Evolutionary conservation across 306 rosid species (phyloP).

Genomic region (Cucumis sativus): DNA sequence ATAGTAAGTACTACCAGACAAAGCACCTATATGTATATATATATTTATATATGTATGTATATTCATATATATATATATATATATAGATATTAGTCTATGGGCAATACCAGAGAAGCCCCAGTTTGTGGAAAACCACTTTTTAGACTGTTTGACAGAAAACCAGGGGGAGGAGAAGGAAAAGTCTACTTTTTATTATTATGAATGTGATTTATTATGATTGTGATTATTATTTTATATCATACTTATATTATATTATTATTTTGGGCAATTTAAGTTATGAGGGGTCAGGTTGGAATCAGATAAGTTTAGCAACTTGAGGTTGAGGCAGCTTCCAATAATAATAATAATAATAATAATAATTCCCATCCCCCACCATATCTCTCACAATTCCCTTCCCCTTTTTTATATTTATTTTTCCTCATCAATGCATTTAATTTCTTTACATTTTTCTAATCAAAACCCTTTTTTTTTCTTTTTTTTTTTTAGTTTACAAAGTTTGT

Average conservation of each 20-base stretch:
- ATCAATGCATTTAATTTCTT: not conserved
- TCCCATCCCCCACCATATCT: not conserved
- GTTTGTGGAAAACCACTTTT: constrained; percentile 3
- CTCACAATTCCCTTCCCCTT: not conserved
- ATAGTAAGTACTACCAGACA: too few species aligned
- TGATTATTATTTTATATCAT: too few species aligned
- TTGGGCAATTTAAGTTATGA: not conserved
- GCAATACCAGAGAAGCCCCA: constrained; percentile 7
- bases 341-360: not conserved
- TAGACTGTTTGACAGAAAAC: not conserved
- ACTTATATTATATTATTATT: too few species aligned
- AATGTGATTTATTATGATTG: too few species aligned
- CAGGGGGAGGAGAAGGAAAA: not conserved
- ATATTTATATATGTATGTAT: too few species aligned
- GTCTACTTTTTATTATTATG: not conserved
- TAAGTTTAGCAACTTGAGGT: constrained; percentile 3
- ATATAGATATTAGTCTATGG: not conserved
- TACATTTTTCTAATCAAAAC: not conserved
- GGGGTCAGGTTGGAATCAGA: not conserved
- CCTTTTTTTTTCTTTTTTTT: not conserved
- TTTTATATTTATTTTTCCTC: too few species aligned
- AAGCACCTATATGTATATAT: too few species aligned
- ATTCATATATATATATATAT: too few species aligned
- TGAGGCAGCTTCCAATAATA: not conserved
- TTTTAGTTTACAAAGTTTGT: not conserved